Evolutionary conservation across 306 rosid genomes (phyloP).

Genomic region (Dalbergia oliveri): DNA sequence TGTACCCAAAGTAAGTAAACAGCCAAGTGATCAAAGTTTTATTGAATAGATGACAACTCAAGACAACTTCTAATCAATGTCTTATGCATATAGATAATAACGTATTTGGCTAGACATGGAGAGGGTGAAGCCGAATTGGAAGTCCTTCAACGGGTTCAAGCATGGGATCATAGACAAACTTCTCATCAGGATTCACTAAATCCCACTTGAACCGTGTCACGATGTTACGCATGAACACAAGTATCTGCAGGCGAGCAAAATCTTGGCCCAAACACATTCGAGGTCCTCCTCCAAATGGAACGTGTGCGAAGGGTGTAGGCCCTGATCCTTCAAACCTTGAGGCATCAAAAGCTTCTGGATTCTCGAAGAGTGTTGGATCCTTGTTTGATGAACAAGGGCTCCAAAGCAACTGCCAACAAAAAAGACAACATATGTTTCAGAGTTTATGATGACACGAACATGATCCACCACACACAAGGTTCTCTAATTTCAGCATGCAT

Average conservation of each 20-base stretch:
- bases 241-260: conserved; percentile 60
- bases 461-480: no score
- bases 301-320: conserved; percentile 53
- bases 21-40: no score
- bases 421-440: not conserved
- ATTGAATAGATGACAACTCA: conserved; percentile 21
- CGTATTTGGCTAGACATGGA: conserved; percentile 17
- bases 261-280: conserved; percentile 70
- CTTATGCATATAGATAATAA: not conserved
- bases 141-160: conserved; percentile 57
- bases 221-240: conserved; percentile 57
- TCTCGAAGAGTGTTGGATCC: conserved; percentile 51
- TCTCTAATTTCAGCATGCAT: no score
- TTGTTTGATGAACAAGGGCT: conserved; percentile 49
- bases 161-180: conserved; percentile 59
- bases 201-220: conserved; percentile 64
- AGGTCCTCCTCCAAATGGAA: conserved; percentile 72
- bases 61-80: not conserved
- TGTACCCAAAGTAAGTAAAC: no score
- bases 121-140: conserved; percentile 55
- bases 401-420: conserved; percentile 58
- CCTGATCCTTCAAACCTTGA: conserved; percentile 61
- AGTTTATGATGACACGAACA: no score
- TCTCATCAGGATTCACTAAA: conserved; percentile 50
- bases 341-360: conserved; percentile 63